Conservation (phyloP, 2,329 filamentous ascomycete genomes). For the Aspergillus versicolor region DNA sequence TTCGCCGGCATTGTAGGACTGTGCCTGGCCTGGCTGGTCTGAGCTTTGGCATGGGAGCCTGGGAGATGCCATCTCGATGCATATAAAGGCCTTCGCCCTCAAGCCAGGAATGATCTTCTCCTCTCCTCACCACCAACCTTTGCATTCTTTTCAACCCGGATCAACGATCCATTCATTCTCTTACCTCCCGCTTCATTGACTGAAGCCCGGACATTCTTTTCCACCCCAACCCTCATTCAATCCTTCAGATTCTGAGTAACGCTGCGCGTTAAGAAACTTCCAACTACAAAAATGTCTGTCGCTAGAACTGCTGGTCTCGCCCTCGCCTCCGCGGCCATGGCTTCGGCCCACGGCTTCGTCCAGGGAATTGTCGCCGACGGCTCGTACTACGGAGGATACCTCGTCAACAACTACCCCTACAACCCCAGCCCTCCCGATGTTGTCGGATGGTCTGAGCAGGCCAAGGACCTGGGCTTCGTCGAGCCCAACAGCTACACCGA, state of each 20-base stretch:
- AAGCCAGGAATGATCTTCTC: constrained; percentile 5
- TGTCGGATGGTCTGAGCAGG: constrained; percentile 56
- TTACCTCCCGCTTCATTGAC: constrained; percentile 31
- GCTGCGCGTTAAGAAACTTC: constrained; percentile 30
- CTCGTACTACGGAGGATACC: constrained; percentile 42
- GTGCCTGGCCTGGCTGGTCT: constrained; percentile 14
- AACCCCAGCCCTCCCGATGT: constrained; percentile 37
- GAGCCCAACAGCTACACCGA: constrained; percentile 47
- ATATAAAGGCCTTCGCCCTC: constrained; percentile 17
- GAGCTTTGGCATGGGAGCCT: constrained; percentile 9
- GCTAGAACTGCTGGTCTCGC: constrained; percentile 33
- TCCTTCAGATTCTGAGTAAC: constrained; percentile 23
- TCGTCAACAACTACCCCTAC: constrained; percentile 38
- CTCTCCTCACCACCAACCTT: constrained; percentile 25
- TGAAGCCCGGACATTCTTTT: constrained; percentile 32
- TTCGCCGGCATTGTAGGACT: constrained; percentile 7
- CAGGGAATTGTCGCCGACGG: constrained; percentile 36
- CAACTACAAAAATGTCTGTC: constrained; percentile 30
- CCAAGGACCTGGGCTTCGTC: constrained; percentile 56
- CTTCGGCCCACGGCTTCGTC: constrained; percentile 42
- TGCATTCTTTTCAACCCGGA: constrained; percentile 30
- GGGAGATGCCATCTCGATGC: constrained; percentile 1
- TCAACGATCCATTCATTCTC: constrained; percentile 30
- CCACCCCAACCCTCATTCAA: constrained; percentile 25
- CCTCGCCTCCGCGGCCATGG: constrained; percentile 36